Evolutionary conservation across 192 early-diverging fungal species (phyloP).

Genomic region (Podila epicladia): DNA sequence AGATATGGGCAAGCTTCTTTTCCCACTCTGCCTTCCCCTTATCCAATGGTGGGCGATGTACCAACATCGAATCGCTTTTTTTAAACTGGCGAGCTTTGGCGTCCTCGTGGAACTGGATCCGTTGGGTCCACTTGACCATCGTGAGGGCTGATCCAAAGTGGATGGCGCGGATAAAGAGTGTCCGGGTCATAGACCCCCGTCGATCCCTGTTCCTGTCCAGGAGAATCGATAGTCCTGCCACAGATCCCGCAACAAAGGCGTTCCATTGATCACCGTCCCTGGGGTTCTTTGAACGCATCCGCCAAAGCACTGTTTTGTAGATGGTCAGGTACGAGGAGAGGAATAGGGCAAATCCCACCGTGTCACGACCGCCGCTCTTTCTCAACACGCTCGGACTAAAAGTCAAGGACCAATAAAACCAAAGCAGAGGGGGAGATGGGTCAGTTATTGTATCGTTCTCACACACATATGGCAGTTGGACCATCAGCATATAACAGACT

Average conservation of each 20-base stretch:
- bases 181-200: slow-evolving; percentile 68
- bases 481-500: too few relatives aligned
- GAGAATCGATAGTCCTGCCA: slow-evolving; percentile 67
- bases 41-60: not conserved
- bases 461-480: not conserved
- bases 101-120: slow-evolving; percentile 20
- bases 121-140: slow-evolving; percentile 64
- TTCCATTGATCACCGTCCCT: slow-evolving; percentile 62
- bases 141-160: slow-evolving; percentile 70
- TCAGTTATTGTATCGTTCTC: not conserved
- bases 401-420: not conserved
- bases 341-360: slow-evolving; percentile 70
- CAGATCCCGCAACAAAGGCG: slow-evolving; percentile 69
- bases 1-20: slow-evolving; percentile 51
- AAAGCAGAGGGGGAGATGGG: too few relatives aligned
- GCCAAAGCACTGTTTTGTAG: slow-evolving; percentile 73
- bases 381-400: slow-evolving; percentile 52
- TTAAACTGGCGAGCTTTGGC: slow-evolving; percentile 1
- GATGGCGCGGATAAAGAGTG: slow-evolving; percentile 67
- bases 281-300: slow-evolving; percentile 58
- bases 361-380: slow-evolving; percentile 67
- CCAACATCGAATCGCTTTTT: not conserved
- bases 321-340: slow-evolving; percentile 67
- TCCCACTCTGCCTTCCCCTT: slow-evolving; percentile 49
- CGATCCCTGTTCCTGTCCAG: slow-evolving; percentile 68